Evolutionary conservation across 129 eudicot genomes (phyloP).

Genomic region (Lactuca sativa): DNA sequence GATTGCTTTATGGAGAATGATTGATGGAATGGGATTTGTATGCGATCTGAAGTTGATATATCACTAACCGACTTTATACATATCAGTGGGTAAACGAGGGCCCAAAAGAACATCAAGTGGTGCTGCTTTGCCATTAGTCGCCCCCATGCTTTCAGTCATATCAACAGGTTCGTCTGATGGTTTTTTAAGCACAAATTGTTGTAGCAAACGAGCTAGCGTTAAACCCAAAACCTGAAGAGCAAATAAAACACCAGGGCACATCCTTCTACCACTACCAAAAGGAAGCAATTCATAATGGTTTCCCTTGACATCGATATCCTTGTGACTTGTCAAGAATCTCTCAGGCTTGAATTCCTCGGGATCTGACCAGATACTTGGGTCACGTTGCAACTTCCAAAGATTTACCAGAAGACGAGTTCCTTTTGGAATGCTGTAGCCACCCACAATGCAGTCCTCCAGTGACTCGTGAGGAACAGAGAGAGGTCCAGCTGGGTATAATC

Average conservation of each 20-base stretch:
- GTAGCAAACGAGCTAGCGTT: slow-evolving; percentile 27
- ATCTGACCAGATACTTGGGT: slow-evolving; percentile 10
- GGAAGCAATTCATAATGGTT: too few species aligned
- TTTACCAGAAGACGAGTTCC: slow-evolving; percentile 9
- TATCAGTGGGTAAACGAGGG: slow-evolving; percentile 19
- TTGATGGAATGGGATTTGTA: too few species aligned
- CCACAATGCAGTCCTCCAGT: slow-evolving; percentile 28
- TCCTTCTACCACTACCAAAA: too few species aligned
- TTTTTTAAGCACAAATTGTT: slow-evolving; percentile 20
- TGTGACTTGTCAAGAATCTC: slow-evolving; percentile 27
- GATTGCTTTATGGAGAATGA: too few species aligned
- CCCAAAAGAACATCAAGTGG: slow-evolving; percentile 33
- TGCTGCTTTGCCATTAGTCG: neutral
- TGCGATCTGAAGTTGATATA: too few species aligned
- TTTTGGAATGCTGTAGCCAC: slow-evolving; percentile 27
- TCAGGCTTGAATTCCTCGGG: slow-evolving; percentile 25
- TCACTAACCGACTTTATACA: too few species aligned
- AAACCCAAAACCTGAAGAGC: neutral
- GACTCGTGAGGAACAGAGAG: neutral
- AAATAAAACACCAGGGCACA: too few species aligned
- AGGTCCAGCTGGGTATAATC: too few species aligned
- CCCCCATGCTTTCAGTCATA: too few species aligned
- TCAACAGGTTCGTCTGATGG: slow-evolving; percentile 10
- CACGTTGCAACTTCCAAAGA: too few species aligned
- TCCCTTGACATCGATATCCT: slow-evolving; percentile 14